Evolutionary conservation across 768 basidiomycete genomes (phyloP).

Genomic region (Boletus subparvulus): DNA sequence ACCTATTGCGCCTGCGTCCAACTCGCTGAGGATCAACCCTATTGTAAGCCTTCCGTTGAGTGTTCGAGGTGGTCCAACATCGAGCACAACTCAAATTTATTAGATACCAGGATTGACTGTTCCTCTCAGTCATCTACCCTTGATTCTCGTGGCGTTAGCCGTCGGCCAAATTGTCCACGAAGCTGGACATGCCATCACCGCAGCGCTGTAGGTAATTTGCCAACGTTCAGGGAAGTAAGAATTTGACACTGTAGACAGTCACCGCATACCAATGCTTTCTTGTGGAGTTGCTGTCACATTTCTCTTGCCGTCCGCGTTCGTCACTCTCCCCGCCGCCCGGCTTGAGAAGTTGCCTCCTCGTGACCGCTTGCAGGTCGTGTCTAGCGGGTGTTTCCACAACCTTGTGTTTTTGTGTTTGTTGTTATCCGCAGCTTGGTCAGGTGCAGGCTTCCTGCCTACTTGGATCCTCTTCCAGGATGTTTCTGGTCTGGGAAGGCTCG

Average conservation of each 20-base stretch:
- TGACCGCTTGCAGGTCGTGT: slow-evolving; percentile 58
- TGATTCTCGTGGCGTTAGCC: slow-evolving; percentile 62
- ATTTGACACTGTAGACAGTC: slow-evolving; percentile 42
- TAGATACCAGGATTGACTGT: slow-evolving; percentile 85
- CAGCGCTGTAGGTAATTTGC: slow-evolving; percentile 57
- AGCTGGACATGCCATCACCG: slow-evolving; percentile 73
- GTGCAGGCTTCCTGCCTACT: slow-evolving; percentile 29
- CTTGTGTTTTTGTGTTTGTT: slow-evolving; percentile 56
- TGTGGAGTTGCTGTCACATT: slow-evolving; percentile 61
- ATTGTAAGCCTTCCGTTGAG: slow-evolving; percentile 30
- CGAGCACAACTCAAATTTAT: not conserved
- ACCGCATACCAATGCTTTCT: slow-evolving; percentile 59
- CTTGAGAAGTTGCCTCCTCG: slow-evolving; percentile 38
- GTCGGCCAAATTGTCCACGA: slow-evolving; percentile 75
- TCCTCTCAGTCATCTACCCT: slow-evolving; percentile 67
- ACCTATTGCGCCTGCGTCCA: not conserved
- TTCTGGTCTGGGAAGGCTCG: slow-evolving; percentile 49
- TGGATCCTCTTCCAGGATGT: slow-evolving; percentile 52
- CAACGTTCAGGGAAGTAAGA: not conserved
- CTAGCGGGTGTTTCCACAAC: slow-evolving; percentile 82
- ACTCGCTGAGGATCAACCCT: slow-evolving; percentile 20
- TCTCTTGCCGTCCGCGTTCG: slow-evolving; percentile 73
- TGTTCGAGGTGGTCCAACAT: not conserved
- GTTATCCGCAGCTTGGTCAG: slow-evolving; percentile 34
- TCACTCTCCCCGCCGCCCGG: slow-evolving; percentile 51